Base-by-base conservation (phyloP, 768 basidiomycete genomes). In the Podaxis sp. region DNA sequence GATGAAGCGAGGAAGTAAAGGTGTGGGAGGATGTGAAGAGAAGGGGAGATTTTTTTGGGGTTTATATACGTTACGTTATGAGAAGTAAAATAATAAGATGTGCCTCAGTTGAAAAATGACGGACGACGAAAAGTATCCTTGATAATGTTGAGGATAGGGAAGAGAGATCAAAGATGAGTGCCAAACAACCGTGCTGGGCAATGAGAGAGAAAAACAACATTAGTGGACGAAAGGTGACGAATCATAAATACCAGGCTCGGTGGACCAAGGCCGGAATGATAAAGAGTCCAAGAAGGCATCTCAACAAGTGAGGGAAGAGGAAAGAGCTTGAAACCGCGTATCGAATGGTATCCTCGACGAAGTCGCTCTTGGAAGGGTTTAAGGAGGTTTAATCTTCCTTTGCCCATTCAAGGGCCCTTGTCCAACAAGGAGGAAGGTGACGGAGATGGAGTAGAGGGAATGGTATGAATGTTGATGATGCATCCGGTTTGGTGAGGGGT, bases 1-100 rank as follows among this genome's bases (percentile, higher is more conserved):
- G 70, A 73, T 74, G 74, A 76, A 74, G 74, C 74, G 66, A 68
- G 69, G 71, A 67, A 65, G 64, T 67, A 68, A 67, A 58, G 59
- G 58, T 59, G 59, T 59, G 63, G 64, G 61, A 66, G 71, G 69
- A 71, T 64, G 69, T 63, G 37, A 40, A 19, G 46, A 46, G 37
- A 17, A 19, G 19, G 27, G 40, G 56, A 38, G 27, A 43, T 41
- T 49, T 64, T 55, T 58, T 59, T 49, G 36, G 51, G 24, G 36
- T 49, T 54, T 56, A 22, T 40, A 55, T 54, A 52, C 11, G 55
- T 54, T 55, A 61, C 27, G 54, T 38, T 55, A 60, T 33, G 55
- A 41, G 47, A 62, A n/a, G 54, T 62, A 62, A 37, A 55, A 56
- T 62, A 62, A 62, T 62, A 55, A 62, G 54, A 56, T 62, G 61